Base-by-base conservation (phyloP, 2,329 filamentous ascomycete species). In the Emericellopsis cladophorae region DNA sequence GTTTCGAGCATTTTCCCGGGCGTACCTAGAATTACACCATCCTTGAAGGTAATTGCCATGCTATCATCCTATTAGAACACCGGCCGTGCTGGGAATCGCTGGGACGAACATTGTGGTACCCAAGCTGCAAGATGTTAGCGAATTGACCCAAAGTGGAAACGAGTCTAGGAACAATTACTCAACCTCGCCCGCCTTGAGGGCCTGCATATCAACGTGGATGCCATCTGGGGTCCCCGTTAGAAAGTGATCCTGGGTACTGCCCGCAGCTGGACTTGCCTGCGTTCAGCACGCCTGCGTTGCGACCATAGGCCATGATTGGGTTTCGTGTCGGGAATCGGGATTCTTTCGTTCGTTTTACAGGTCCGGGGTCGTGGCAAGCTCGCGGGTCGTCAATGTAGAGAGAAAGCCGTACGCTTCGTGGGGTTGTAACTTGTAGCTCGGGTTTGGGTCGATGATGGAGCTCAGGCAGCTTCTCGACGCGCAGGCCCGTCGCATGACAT, bases 21-120 rank as follows among this genome's bases (percentile, higher is more conserved):
- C 72, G 39, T 63, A 81, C 78, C 84, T 34, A 98, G 75, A 66
- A 98, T 96, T 44, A 98, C 92, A 47, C 92, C 92, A 56, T 95
- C 89, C 61, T 92, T 92, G 78, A 98, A 98, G 57, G 93, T 96
- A 62, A 96, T 89, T 46, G 92, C 92, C 92, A 98, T 98, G 62
- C 87, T 94, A 54, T 41, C 33, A 38, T 40, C 39, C 45, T 31
- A 48, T 59, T 49, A 55, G 51, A 26, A 10, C 14, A 24, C 29
- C 4, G n/a, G 40, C 18, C 26, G 31, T 32, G 22, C 23, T 29
- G 36, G 35, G 21, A 40, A 44, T 38, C 29, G 42, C 40, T 41
- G 41, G 39, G 46, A 60, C 81, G 67, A 73, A 94, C 87, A 98
- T 96, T 42, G 92, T 96, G 47, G 92, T 98, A 70, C 92, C 92